A percentile compares a stretch with the other conserved stretches of the same genome.
phyloP scores from a whole-genome alignment of 192 early-diverging fungal species.

The Dimargaris verticillata region DNA sequence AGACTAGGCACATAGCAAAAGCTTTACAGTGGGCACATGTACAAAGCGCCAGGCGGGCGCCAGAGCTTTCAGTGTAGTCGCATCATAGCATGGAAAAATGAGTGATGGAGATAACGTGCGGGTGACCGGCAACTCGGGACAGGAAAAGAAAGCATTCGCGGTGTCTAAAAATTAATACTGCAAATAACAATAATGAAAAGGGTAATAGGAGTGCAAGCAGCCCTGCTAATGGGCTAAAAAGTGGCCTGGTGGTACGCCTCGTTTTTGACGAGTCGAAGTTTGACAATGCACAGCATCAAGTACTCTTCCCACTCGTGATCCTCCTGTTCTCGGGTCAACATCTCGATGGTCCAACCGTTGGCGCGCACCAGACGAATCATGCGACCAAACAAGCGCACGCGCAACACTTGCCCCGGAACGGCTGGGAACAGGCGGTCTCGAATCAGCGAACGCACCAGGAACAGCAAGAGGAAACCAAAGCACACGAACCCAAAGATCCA shows the following conservation, averaged over 20 bases:
- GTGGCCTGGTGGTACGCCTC: slow-evolving; percentile 1
- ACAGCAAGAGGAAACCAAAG: slow-evolving; percentile 35
- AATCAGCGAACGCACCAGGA: slow-evolving; percentile 42
- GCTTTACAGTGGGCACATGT: no score
- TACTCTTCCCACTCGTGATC: slow-evolving; percentile 32
- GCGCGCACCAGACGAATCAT: slow-evolving; percentile 30
- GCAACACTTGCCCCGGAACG: slow-evolving; percentile 38
- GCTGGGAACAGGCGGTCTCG: slow-evolving; percentile 50
- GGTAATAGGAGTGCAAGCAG: background rate
- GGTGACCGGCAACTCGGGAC: background rate
- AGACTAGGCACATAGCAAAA: no score
- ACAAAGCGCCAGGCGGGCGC: no score
- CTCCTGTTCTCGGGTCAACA: slow-evolving; percentile 26
- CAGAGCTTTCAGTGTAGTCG: no score
- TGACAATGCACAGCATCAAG: slow-evolving; percentile 12
- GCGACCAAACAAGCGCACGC: slow-evolving; percentile 33
- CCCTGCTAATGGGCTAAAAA: background rate
- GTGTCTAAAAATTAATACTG: background rate
- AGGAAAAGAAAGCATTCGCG: background rate
- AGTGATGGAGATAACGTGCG: background rate
- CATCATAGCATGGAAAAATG: no score
- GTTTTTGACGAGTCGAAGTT: slow-evolving; percentile 11
- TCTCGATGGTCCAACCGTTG: slow-evolving; percentile 14
- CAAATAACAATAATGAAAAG: background rate
- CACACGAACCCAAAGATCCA: slow-evolving; percentile 48